Conservation (phyloP, 306 rosid species). For the Morella rubra region DNA sequence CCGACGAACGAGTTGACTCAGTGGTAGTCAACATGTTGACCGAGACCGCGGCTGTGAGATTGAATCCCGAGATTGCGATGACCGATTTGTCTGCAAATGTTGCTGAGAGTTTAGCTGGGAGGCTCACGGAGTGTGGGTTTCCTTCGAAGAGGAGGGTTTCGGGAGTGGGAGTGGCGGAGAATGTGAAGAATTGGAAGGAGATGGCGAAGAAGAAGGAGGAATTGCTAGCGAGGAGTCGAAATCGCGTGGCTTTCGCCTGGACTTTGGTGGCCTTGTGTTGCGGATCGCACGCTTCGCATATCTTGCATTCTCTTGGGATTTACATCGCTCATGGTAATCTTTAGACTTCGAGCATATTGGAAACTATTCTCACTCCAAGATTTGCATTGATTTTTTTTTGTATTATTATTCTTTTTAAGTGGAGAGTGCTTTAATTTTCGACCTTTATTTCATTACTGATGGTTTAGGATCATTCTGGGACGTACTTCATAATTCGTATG, state of each 20-base stretch:
- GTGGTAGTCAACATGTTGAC: constrained; percentile 94
- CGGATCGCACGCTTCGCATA: constrained; percentile 89
- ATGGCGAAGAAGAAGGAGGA: constrained; percentile 73
- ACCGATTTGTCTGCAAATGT: constrained; percentile 33
- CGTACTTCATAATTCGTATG: constrained; percentile 77
- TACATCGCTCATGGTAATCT: constrained; percentile 78
- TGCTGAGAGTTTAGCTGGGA: constrained; percentile 71
- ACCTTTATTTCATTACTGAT: constrained; percentile 12
- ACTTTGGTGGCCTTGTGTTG: constrained; percentile 92
- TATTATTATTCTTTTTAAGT: too few species aligned
- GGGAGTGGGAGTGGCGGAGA: constrained; percentile 74
- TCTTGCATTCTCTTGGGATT: constrained; percentile 81
- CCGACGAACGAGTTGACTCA: constrained; percentile 83
- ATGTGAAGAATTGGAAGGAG: constrained; percentile 93
- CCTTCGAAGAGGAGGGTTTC: constrained; percentile 66
- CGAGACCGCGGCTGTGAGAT: constrained; percentile 90
- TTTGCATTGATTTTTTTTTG: neutral
- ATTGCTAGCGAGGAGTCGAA: constrained; percentile 63
- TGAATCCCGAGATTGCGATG: constrained; percentile 42
- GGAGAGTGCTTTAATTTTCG: neutral
- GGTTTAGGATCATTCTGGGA: constrained; percentile 60
- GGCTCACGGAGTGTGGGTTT: constrained; percentile 83
- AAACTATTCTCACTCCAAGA: neutral
- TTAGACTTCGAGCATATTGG: neutral
- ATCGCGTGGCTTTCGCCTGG: constrained; percentile 90